Base-by-base conservation (phyloP, 192 early-diverging fungal genomes). In the Coemansia sp. region DNA sequence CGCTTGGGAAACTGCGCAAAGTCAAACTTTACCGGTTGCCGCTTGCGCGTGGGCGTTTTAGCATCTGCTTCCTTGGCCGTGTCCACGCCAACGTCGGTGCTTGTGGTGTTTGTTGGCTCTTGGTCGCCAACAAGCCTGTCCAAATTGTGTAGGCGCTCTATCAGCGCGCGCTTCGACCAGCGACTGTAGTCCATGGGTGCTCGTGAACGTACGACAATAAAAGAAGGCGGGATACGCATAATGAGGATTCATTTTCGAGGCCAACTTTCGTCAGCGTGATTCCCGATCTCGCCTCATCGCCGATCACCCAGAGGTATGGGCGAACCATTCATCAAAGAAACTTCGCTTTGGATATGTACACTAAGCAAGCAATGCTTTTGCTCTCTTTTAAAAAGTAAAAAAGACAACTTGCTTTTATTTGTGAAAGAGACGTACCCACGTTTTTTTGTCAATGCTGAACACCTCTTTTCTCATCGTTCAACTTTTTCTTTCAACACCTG, bases 1-100 rank as follows among this genome's bases (percentile, higher is more conserved):
- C 92, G 86, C 54, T 87, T 79, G 26, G 89, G 72, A 57, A 95
- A 89, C 55, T 83, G 83, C 22, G 76, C 62, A 83, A 93, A 92
- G 62, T 95, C 90, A 63, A 97, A 94, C 1, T 76, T 56, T 4
- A 52, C 56, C 8, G 46, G 62, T 29, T 50, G 50, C 46, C 66
- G 65, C 19, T 74, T 69, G 34, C 53, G 53, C 62, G 69, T 72
- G 12, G 53, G 66, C 68, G 78, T 38, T 81, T 72, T 41, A 46
- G 54, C 65, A 68, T 22, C 48, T 36, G 18, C 56, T 39, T 48
- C 44, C 17, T n/a, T 1, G n/a, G 38, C 44, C 17, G 36, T 41
- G 9, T 17, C 38, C 34, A 63, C 35, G 53, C 24, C 8, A 18
- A 17, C 26, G 18, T 14, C 32, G 46, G 35, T 21, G 36, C 15